Evolutionary conservation across 768 basidiomycete genomes (phyloP).

Genomic region (Xerocomellus chrysenteron): DNA sequence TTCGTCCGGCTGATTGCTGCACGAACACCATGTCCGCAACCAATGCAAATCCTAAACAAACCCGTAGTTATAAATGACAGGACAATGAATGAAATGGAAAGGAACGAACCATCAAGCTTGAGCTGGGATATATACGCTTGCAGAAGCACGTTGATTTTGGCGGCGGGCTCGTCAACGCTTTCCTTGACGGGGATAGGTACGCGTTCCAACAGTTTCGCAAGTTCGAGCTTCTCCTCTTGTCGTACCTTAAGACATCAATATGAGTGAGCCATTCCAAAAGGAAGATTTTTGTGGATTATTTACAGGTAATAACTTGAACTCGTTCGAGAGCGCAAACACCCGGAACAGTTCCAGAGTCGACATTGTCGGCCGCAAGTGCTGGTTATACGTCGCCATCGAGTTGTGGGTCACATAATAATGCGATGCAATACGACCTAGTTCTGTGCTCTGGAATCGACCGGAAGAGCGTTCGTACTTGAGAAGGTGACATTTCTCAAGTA

Average conservation of each 20-base stretch:
- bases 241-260: slow-evolving; percentile 46
- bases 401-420: slow-evolving; percentile 95
- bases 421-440: slow-evolving; percentile 90
- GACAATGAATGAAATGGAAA: not conserved
- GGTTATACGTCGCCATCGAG: slow-evolving; percentile 96
- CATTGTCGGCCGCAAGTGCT: slow-evolving; percentile 87
- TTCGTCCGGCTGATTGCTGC: slow-evolving; percentile 96
- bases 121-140: slow-evolving; percentile 94
- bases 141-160: slow-evolving; percentile 95
- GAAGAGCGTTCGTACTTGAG: slow-evolving; percentile 90
- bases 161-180: slow-evolving; percentile 90
- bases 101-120: slow-evolving; percentile 70
- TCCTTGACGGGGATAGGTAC: slow-evolving; percentile 99
- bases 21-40: slow-evolving; percentile 96
- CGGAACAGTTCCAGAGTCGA: slow-evolving; percentile 88
- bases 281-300: slow-evolving; percentile 17
- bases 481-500: slow-evolving; percentile 92
- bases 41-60: slow-evolving; percentile 64
- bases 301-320: slow-evolving; percentile 89
- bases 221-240: slow-evolving; percentile 83
- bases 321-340: slow-evolving; percentile 92
- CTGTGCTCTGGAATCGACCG: slow-evolving; percentile 89
- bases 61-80: not conserved
- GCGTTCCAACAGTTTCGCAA: slow-evolving; percentile 85
- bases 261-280: slow-evolving; percentile 3